A percentile compares a stretch with the other conserved stretches of the same genome.
Conservation (phyloP, 805 yeast species). For the Zygosaccharomyces kombuchaensis region DNA sequence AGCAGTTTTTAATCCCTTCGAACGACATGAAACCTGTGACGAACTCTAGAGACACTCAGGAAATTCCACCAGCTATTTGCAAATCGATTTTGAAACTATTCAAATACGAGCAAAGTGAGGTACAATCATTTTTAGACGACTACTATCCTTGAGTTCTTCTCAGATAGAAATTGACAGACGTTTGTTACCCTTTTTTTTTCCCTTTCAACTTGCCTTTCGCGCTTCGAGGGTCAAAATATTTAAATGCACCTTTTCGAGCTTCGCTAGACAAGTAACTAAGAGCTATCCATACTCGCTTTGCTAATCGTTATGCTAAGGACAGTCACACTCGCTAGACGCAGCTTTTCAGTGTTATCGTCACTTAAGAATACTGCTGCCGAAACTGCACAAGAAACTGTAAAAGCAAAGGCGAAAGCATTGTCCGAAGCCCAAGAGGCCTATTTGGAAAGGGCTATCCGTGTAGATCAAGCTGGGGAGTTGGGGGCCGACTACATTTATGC, state of each 20-base stretch:
- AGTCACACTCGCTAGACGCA: constrained; percentile 1
- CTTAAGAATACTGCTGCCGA: constrained; percentile 9
- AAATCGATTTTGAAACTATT: constrained; percentile 45
- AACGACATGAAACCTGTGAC: constrained; percentile 52
- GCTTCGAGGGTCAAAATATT: background rate
- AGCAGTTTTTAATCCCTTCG: constrained; percentile 41
- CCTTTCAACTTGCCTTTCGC: background rate
- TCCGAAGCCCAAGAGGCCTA: constrained; percentile 60
- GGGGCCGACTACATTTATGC: constrained; percentile 92
- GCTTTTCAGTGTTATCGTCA: constrained; percentile 18
- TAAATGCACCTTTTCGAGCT: too few species aligned
- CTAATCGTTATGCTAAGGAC: background rate
- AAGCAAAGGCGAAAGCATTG: constrained; percentile 27
- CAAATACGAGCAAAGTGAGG: constrained; percentile 19
- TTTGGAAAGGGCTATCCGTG: constrained; percentile 72
- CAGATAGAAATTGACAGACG: background rate
- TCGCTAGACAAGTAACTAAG: too few species aligned
- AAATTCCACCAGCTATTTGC: constrained; percentile 47
- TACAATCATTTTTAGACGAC: constrained; percentile 22
- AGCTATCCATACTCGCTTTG: background rate
- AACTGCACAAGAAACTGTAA: background rate
- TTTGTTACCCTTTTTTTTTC: background rate
- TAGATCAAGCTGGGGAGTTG: constrained; percentile 96
- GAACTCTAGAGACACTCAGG: constrained; percentile 60
- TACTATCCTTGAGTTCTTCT: constrained; percentile 1